Evolutionary conservation across 306 rosid genomes (phyloP), one percentile per base, ranked within the genome.

Genomic region (Trichosanthes truncata): DNA sequence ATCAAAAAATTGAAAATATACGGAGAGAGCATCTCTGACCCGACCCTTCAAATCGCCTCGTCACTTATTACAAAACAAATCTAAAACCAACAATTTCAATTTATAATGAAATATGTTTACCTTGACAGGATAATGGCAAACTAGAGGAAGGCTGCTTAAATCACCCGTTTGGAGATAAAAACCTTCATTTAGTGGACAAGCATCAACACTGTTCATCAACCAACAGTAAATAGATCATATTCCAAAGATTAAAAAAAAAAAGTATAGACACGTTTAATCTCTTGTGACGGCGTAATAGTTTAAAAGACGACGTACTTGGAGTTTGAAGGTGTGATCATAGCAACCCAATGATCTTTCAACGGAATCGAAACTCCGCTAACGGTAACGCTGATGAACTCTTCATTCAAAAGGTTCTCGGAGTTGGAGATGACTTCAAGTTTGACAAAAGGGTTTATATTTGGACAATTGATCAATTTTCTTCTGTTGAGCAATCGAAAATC

Each of bases 91-190:
- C 33, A 1, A 29, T 29, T 29, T 1, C 33, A 29, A 29, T 29
- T 29, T 0, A 6, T 40, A 40, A 40, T 6, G 45, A 40, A 48
- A 2, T 0, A 12, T 18, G 23, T n/a, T 59, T 67, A 94, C 97
- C 97, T 94, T 94, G 20, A 94, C 96, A 74, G 98, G 98, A 85
- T 94, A 94, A 84, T 94, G 98, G 60, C 98, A 94, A 53, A 94
- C 87, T 60, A 94, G 91, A 76, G 98, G 98, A 85, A 92, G 97
- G 6, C n/a, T n/a, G 29, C 85, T 81, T 3, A 83, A 60, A 78
- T 94, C 98, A 33, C 98, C 97, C 6, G 98, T 94, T 82, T 94
- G 93, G 4, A 71, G 13, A 76, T 94, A 94, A 20, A 33, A 53
- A 1, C 25, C 0, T 21, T 4, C 84, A 46, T 55, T 85, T 0